phyloP scores from a whole-genome alignment of 1,284 basidiomycete genomes.

The Ceratobasidium sp. region DNA sequence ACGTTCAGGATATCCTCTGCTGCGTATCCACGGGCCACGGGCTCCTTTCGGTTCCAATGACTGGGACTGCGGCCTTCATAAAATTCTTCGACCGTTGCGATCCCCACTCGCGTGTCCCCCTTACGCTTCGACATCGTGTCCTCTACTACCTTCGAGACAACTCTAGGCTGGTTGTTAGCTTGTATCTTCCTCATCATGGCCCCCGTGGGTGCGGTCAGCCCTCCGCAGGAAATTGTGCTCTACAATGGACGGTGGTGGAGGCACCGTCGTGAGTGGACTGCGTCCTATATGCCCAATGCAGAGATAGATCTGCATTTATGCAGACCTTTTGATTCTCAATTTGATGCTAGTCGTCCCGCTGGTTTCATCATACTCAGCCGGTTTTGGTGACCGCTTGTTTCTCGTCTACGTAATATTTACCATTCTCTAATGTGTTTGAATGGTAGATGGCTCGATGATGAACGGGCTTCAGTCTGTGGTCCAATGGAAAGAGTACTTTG shows the following conservation, averaged over 20 bases:
- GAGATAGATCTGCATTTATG: not conserved
- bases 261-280: slow-evolving; percentile 27
- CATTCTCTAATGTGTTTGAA: not conserved
- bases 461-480: slow-evolving; percentile 49
- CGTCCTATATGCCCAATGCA: not conserved
- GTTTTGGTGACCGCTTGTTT: slow-evolving; percentile 70
- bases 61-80: too few species aligned
- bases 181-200: not conserved
- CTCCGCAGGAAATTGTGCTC: slow-evolving; percentile 24
- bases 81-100: too few species aligned
- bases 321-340: slow-evolving; percentile 48
- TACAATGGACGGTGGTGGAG: slow-evolving; percentile 29
- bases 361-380: slow-evolving; percentile 80
- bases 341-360: slow-evolving; percentile 56
- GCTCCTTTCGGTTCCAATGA: too few species aligned
- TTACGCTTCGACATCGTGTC: too few species aligned
- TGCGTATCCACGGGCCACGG: too few species aligned
- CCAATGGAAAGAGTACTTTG: slow-evolving; percentile 45
- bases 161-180: too few species aligned
- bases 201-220: slow-evolving; percentile 18
- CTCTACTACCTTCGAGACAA: too few species aligned
- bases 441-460: slow-evolving; percentile 51
- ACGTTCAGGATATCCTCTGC: too few species aligned
- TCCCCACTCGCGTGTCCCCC: too few species aligned
- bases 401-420: not conserved